Percentiles rank a stretch among this genome's conserved stretches.
Conservation (phyloP, 2,329 filamentous ascomycete species). For the Monosporascus sp. region DNA sequence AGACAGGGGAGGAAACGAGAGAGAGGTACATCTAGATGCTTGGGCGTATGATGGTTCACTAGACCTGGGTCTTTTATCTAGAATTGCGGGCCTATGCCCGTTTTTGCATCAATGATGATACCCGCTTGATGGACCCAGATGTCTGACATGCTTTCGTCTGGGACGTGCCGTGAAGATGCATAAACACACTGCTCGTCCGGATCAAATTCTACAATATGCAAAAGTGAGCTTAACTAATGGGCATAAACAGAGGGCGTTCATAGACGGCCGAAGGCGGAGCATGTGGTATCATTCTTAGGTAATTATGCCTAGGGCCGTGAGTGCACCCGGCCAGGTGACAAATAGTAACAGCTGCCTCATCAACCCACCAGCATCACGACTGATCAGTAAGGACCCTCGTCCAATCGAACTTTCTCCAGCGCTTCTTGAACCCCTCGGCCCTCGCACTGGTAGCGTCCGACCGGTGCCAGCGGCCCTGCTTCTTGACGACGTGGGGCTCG, state of each 20-base stretch:
- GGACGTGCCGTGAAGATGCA: too few relatives aligned
- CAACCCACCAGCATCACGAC: neutral
- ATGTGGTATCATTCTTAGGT: neutral
- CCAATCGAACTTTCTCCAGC: slow-evolving; percentile 94
- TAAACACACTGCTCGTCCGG: too few relatives aligned
- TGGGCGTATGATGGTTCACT: too few relatives aligned
- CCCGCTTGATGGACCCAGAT: neutral
- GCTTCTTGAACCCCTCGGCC: slow-evolving; percentile 72
- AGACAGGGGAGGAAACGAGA: neutral
- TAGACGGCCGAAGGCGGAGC: too few relatives aligned
- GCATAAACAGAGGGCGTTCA: too few relatives aligned
- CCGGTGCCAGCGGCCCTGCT: slow-evolving; percentile 78
- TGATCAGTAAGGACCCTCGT: slow-evolving; percentile 50
- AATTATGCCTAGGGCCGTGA: too few relatives aligned
- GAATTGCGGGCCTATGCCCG: neutral
- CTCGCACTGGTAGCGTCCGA: slow-evolving; percentile 48
- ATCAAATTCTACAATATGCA: too few relatives aligned
- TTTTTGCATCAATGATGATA: neutral
- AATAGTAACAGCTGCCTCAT: too few relatives aligned
- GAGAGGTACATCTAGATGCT: neutral
- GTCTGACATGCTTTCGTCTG: neutral
- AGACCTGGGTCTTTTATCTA: neutral
- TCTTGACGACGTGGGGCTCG: slow-evolving; percentile 78
- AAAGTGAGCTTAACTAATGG: too few relatives aligned
- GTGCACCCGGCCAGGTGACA: too few relatives aligned